A percentile compares a stretch with the other conserved stretches of the same genome.
These are phyloP conservation scores for Grigorovia yakushimaensis DNA, from an alignment of 805 yeast genomes.

Conservation along the genomic window DNA sequence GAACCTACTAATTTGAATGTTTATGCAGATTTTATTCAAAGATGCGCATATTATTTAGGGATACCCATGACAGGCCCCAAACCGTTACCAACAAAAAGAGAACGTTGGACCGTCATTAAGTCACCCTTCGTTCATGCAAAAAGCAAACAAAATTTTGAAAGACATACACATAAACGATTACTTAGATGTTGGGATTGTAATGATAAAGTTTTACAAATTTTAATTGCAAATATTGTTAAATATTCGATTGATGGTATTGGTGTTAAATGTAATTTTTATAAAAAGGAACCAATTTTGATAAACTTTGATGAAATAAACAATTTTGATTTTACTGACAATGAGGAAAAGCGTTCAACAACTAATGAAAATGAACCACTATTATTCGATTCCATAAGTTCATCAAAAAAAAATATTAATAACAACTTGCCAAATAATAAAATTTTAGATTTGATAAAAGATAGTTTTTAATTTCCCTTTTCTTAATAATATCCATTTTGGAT, in stretches of 20 bases:
- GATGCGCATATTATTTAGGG: constrained; percentile 85
- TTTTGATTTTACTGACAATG: neutral
- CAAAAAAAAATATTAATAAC: constrained; percentile 1
- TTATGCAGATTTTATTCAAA: constrained; percentile 72
- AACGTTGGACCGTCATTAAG: constrained; percentile 87
- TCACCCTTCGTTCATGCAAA: constrained; percentile 93
- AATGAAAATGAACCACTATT: neutral
- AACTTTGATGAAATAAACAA: constrained; percentile 1
- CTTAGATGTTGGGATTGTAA: constrained; percentile 76
- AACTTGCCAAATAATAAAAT: constrained; percentile 41
- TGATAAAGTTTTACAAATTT: constrained; percentile 72
- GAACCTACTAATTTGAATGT: constrained; percentile 63
- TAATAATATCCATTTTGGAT: neutral
- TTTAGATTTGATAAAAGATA: constrained; percentile 58
- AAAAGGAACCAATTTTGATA: constrained; percentile 31
- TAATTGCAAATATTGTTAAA: constrained; percentile 69
- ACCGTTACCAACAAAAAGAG: constrained; percentile 58
- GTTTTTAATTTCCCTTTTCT: constrained; percentile 15
- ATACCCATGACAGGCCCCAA: constrained; percentile 74
- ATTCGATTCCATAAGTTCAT: neutral
- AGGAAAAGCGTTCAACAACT: neutral
- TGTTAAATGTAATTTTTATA: constrained; percentile 60
- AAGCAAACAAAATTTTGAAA: constrained; percentile 86
- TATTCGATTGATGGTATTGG: constrained; percentile 76
- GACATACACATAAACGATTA: constrained; percentile 69